Evolutionary conservation across 305 asterid genomes (phyloP).

Genomic region (Solanum chacoense): DNA sequence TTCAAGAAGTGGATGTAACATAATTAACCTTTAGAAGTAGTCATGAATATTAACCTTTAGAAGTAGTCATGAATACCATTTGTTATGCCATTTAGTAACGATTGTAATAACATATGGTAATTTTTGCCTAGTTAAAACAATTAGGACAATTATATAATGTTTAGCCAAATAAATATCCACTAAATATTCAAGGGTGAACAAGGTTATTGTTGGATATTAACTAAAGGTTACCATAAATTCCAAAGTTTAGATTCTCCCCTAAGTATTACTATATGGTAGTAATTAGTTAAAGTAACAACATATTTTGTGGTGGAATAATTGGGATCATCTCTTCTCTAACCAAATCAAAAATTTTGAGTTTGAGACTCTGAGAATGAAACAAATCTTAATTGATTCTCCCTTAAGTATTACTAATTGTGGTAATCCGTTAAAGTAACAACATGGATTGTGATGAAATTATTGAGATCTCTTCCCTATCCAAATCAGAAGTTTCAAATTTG

Average conservation of each 20-base stretch:
- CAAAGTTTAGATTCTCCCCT: not conserved
- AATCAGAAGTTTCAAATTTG: too few relatives aligned
- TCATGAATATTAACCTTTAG: too few relatives aligned
- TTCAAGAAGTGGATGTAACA: not conserved
- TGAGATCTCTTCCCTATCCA: fast-evolving
- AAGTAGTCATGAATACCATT: not conserved
- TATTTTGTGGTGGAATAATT: not conserved
- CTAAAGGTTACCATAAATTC: not conserved
- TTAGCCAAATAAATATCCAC: not conserved
- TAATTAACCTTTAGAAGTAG: not conserved
- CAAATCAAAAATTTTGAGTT: not conserved
- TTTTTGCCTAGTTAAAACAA: not conserved
- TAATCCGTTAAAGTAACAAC: too few relatives aligned
- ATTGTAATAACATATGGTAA: not conserved
- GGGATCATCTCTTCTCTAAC: not conserved
- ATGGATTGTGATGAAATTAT: not conserved
- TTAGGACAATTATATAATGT: not conserved
- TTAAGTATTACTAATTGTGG: not conserved
- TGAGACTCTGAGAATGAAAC: not conserved
- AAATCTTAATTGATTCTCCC: not conserved
- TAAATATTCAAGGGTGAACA: not conserved
- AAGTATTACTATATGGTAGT: not conserved
- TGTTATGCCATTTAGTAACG: not conserved
- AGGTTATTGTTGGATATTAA: not conserved
- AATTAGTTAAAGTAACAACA: not conserved